Evolutionary conservation across 495 filamentous ascomycete species (phyloP).

Genomic region (Echria macrotheca): DNA sequence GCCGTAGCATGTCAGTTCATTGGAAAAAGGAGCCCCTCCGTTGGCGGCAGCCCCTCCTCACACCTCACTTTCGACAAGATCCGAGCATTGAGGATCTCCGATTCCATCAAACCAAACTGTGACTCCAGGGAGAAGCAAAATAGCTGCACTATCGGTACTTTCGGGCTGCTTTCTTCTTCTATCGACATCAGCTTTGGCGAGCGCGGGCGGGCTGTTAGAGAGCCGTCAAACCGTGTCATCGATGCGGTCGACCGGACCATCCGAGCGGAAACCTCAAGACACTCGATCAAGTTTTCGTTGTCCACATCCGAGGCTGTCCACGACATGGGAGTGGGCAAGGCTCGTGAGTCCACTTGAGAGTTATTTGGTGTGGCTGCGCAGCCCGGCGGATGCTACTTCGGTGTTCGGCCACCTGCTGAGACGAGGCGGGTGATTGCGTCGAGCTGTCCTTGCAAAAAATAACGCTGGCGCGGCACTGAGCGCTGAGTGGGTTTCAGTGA

Average conservation of each 20-base stretch:
- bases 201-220: too few species aligned
- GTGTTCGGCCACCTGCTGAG: neutral
- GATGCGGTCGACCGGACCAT: too few species aligned
- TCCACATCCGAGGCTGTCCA: too few species aligned
- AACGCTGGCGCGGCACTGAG: neutral
- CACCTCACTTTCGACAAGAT: constrained; percentile 6
- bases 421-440: neutral
- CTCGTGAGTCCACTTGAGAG: too few species aligned
- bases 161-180: too few species aligned
- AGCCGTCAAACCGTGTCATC: too few species aligned
- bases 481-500: constrained; percentile 1
- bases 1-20: constrained; percentile 1
- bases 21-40: neutral
- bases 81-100: constrained; percentile 8
- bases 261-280: too few species aligned
- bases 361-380: constrained; percentile 2
- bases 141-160: too few species aligned
- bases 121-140: neutral
- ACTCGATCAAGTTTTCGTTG: too few species aligned
- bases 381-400: neutral
- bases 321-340: too few species aligned
- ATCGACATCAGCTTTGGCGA: too few species aligned
- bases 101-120: constrained; percentile 13
- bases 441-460: neutral
- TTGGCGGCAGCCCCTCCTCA: too few species aligned